Percentiles rank a stretch among this genome's conserved stretches.
phyloP scores from a whole-genome alignment of 164 flowering plant genomes.

The Vitis riparia region DNA sequence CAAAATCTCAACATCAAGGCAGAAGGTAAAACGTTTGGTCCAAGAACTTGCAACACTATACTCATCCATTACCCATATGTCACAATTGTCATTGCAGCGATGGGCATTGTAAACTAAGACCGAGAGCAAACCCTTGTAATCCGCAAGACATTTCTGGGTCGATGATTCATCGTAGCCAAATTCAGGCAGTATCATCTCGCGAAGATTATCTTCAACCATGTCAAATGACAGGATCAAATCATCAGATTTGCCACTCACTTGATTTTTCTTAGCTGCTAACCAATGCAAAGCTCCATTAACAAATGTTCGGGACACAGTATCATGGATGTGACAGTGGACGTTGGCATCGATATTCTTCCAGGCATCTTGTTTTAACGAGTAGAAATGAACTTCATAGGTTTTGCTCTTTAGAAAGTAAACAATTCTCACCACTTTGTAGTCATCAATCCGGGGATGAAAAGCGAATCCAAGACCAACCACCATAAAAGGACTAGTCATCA shows the following conservation, averaged over 20 bases:
- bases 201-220: background rate
- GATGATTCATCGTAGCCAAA: background rate
- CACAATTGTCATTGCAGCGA: background rate
- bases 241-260: background rate
- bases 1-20: background rate
- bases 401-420: background rate
- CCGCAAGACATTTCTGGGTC: background rate
- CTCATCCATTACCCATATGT: background rate
- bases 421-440: background rate
- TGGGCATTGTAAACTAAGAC: background rate
- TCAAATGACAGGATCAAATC: background rate
- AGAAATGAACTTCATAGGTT: background rate
- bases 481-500: background rate
- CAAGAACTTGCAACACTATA: background rate
- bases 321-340: background rate
- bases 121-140: background rate
- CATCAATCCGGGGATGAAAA: background rate
- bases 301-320: background rate
- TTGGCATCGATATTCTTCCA: background rate
- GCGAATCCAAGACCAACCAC: background rate
- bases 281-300: constrained; percentile 2
- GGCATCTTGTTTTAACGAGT: background rate
- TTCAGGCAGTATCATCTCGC: background rate
- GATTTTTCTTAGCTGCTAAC: background rate
- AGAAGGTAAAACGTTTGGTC: background rate